These are phyloP conservation scores for Quercus alba DNA, from an alignment of 306 rosid species.

Conservation along the genomic window DNA sequence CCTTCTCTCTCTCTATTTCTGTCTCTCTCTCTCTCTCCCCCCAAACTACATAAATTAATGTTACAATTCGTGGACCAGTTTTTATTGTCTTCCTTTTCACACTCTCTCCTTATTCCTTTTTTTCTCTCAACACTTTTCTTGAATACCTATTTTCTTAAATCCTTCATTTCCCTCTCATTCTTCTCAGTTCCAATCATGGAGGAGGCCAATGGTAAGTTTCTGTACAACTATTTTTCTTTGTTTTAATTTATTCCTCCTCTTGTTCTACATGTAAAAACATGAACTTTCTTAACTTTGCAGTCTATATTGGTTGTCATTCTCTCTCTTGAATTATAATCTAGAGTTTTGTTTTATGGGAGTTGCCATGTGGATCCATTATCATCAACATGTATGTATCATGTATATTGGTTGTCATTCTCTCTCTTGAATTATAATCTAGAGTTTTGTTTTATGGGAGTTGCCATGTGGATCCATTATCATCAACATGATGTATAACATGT, in stretches of 20 bases:
- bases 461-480: background rate
- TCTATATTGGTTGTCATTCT: background rate
- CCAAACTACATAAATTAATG: background rate
- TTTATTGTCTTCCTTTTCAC: background rate
- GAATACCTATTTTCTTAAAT: constrained; percentile 12
- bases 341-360: background rate
- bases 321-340: background rate
- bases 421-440: background rate
- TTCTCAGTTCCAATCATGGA: constrained; percentile 39
- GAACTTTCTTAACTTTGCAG: background rate
- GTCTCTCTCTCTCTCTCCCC: background rate
- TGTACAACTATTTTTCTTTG: background rate
- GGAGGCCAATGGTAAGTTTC: constrained; percentile 41
- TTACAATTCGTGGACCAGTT: constrained; percentile 25
- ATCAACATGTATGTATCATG: background rate
- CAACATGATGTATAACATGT: background rate
- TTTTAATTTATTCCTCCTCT: background rate
- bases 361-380: background rate
- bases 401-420: background rate
- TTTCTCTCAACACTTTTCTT: background rate
- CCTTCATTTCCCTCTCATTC: constrained; percentile 9
- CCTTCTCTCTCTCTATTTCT: too few species aligned
- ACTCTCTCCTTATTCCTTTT: background rate
- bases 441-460: background rate
- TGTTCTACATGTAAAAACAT: background rate